Conservation (phyloP, 2,329 filamentous ascomycete genomes). For the Neonectria ditissima region DNA sequence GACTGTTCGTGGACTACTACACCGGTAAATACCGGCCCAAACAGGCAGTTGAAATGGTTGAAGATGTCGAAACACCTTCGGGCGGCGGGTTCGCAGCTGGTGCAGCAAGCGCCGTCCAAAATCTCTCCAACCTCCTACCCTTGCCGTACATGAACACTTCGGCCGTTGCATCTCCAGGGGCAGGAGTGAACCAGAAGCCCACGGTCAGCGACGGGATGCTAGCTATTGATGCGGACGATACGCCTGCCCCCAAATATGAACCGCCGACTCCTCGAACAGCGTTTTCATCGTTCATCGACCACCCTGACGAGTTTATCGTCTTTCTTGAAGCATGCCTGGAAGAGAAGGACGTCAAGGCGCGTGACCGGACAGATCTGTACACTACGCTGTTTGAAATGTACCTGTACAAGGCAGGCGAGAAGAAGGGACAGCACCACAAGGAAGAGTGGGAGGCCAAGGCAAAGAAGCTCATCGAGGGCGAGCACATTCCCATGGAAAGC, state of each 20-base stretch:
- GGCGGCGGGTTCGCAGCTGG: conserved; percentile 63
- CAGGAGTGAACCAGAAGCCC: conserved; percentile 61
- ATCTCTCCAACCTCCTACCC: conserved; percentile 84
- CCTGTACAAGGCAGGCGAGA: conserved; percentile 84
- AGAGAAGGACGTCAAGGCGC: conserved; percentile 75
- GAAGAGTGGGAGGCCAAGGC: conserved; percentile 91
- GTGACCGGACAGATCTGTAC: conserved; percentile 86
- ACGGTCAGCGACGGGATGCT: conserved; percentile 65
- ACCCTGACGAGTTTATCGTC: conserved; percentile 88
- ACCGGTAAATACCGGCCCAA: conserved; percentile 84
- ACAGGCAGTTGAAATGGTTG: conserved; percentile 62
- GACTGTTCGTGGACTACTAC: conserved; percentile 94
- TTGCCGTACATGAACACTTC: conserved; percentile 85
- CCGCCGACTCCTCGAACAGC: conserved; percentile 87
- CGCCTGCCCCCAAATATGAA: conserved; percentile 71
- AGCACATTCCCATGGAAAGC: conserved; percentile 87
- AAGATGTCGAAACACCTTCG: conserved; percentile 52
- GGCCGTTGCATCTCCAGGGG: conserved; percentile 64
- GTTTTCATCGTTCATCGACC: conserved; percentile 96
- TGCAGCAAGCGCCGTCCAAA: conserved; percentile 84
- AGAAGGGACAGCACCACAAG: conserved; percentile 73
- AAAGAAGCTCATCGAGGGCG: conserved; percentile 85
- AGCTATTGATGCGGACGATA: conserved; percentile 61
- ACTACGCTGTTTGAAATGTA: conserved; percentile 99
- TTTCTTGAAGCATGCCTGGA: conserved; percentile 91